Conservation (phyloP, 2,329 filamentous ascomycete species). For the Thielaviopsis ethacetica region DNA sequence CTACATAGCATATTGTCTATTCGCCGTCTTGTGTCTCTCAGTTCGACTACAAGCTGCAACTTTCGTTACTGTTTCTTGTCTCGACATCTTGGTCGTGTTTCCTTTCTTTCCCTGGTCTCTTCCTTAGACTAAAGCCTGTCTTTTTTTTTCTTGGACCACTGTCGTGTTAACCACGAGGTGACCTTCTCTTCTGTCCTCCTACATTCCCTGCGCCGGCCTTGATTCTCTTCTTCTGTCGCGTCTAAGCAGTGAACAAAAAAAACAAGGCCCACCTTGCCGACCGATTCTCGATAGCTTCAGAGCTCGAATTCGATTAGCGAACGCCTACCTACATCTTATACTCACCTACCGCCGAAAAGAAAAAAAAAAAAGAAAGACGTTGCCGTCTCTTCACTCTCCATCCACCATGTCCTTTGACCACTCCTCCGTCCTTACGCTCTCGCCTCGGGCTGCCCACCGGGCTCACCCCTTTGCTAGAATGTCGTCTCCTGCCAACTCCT, state of each 20-base stretch:
- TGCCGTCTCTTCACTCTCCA: background rate
- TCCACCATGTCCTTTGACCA: conserved; percentile 11
- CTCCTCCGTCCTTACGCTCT: conserved; percentile 27
- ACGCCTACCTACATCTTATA: background rate
- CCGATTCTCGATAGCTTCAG: background rate
- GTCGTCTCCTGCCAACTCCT: conserved; percentile 10
- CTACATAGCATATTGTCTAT: background rate
- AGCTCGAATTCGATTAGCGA: background rate
- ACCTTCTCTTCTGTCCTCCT: background rate
- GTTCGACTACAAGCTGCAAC: background rate
- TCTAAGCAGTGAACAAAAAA: background rate
- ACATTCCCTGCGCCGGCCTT: background rate
- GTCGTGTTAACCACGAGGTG: background rate
- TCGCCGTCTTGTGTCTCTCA: background rate
- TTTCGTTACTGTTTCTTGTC: background rate
- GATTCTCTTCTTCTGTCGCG: background rate
- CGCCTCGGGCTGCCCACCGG: conserved; percentile 26
- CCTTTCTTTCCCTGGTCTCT: background rate
- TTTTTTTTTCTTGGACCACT: background rate
- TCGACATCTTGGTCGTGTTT: conserved; percentile 1
- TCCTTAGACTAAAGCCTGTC: background rate
- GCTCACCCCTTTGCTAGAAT: conserved; percentile 11
- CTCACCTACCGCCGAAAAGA: too few relatives aligned
- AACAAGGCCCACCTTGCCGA: background rate
- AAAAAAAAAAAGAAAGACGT: background rate